Evolutionary conservation across 495 filamentous ascomycete species (phyloP).

Genomic region (Rostrohypoxylon terebratum): DNA sequence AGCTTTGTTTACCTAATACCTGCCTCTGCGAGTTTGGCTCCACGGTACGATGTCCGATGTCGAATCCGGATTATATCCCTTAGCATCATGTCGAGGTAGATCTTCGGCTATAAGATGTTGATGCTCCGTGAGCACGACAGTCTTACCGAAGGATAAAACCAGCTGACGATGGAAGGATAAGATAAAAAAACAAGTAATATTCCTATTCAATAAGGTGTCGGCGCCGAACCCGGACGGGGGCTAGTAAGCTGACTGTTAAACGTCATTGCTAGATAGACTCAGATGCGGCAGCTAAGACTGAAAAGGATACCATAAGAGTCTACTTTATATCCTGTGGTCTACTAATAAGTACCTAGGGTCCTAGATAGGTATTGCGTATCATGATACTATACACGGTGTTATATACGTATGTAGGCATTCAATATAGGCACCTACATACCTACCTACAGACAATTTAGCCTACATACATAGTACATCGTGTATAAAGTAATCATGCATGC

Average conservation of each 20-base stretch:
- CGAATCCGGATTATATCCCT: slow-evolving; percentile 22
- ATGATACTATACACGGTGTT: not conserved
- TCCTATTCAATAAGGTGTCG: slow-evolving; percentile 13
- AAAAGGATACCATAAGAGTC: slow-evolving; percentile 26
- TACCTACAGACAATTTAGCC: no score
- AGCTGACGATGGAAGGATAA: slow-evolving; percentile 11
- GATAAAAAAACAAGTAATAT: slow-evolving; percentile 13
- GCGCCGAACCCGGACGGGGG: slow-evolving; percentile 8
- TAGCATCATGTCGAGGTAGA: not conserved
- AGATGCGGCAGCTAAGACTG: slow-evolving; percentile 37
- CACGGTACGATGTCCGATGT: slow-evolving; percentile 11
- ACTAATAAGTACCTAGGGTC: not conserved
- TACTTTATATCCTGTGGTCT: not conserved
- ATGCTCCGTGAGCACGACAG: not conserved
- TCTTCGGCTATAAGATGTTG: slow-evolving; percentile 2
- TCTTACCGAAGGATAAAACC: slow-evolving; percentile 3
- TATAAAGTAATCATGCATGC: slow-evolving; percentile 8
- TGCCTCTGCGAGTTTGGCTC: slow-evolving; percentile 8
- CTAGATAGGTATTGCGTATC: not conserved
- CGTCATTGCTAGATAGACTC: slow-evolving; percentile 2
- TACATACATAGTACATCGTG: not conserved
- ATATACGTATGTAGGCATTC: not conserved
- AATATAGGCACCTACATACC: no score
- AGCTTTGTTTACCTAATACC: slow-evolving; percentile 1
- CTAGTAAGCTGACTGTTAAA: slow-evolving; percentile 43